Conservation (phyloP, 768 basidiomycete species). For the Collybia nuda region DNA sequence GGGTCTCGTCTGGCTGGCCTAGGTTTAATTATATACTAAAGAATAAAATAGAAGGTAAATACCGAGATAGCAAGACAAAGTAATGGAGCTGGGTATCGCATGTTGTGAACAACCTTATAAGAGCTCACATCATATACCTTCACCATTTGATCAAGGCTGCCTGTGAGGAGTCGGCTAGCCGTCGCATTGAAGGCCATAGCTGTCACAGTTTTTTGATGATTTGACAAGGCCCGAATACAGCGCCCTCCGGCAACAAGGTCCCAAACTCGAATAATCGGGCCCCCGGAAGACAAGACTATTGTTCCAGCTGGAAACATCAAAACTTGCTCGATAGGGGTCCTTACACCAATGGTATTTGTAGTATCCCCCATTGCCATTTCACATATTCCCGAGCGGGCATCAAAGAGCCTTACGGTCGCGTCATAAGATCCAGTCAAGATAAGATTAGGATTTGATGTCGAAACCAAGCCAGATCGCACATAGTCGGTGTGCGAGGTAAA, state of each 20-base stretch:
- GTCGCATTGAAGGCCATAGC: constrained; percentile 78
- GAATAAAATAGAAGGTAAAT: constrained; percentile 25
- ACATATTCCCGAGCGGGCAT: constrained; percentile 77
- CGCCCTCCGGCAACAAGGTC: constrained; percentile 90
- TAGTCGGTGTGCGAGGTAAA: constrained; percentile 93
- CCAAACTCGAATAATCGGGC: constrained; percentile 93
- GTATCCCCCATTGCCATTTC: constrained; percentile 78
- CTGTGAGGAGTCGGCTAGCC: constrained; percentile 81
- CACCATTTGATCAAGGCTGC: constrained; percentile 94
- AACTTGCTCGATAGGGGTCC: constrained; percentile 86
- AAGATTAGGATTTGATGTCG: constrained; percentile 78
- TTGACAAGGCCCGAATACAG: constrained; percentile 88
- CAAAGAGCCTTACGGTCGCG: constrained; percentile 84
- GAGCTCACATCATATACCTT: constrained; percentile 96
- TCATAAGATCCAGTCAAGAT: constrained; percentile 96
- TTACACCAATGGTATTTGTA: constrained; percentile 27
- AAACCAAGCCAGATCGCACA: constrained; percentile 89
- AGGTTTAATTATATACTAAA: constrained; percentile 8
- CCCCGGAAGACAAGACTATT: constrained; percentile 81
- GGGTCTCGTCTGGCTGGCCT: constrained; percentile 88
- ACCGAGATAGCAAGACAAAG: constrained; percentile 92
- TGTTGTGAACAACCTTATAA: constrained; percentile 96
- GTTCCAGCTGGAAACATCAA: constrained; percentile 91
- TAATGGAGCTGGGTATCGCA: constrained; percentile 95
- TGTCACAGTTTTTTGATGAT: constrained; percentile 98